Evolutionary conservation across 2,329 filamentous ascomycete genomes (phyloP), one percentile per base, ranked within the genome.

Genomic region (Escovopsis sp.): DNA sequence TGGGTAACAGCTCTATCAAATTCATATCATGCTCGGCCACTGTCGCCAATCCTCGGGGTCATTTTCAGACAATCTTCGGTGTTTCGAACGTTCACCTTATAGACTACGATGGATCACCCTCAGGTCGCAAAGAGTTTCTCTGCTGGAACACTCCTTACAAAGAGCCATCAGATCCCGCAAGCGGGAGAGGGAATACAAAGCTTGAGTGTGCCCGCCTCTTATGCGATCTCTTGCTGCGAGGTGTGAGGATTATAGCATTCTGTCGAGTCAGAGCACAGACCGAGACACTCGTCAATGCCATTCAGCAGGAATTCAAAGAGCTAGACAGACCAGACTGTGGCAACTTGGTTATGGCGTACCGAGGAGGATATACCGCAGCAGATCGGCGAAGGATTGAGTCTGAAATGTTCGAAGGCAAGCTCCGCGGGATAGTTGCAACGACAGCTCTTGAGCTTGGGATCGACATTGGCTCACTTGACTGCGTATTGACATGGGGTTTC

Each of bases 131-230:
- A 57, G 89, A 96, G 54, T 96, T 96, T 45, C 57, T 98, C 6
- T 96, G 88, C 60, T 98, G 91, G 91, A 96, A 98, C 53, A 95
- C 89, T 0, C 91, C 91, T 0, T 94, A 78, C 60, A 93, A 87
- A 58, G 89, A 95, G 51, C 86, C 89, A 0, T 74, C 72, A 1
- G 89, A 96, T 59, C 84, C 87, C 8, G 77, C 82, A 0, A 94
- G 85, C 52, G 89, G 91, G 1, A 77, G 91, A 45, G 85, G 85
- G 12, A 85, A 85, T 57, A 80, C 81, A 4, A 77, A 93, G 58
- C 73, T 76, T 4, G 89, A 98, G 61, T 83, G 85, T n/a, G 86
- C 91, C 1, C 79, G 84, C 36, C 65, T 98, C 0, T 94, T 98
- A 55, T 94, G 86, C 53, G 84, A 94, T 54, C 69, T 98, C 2